Evolutionary conservation across 495 filamentous ascomycete species (phyloP).

Genomic region (Penicillium flavigenum): DNA sequence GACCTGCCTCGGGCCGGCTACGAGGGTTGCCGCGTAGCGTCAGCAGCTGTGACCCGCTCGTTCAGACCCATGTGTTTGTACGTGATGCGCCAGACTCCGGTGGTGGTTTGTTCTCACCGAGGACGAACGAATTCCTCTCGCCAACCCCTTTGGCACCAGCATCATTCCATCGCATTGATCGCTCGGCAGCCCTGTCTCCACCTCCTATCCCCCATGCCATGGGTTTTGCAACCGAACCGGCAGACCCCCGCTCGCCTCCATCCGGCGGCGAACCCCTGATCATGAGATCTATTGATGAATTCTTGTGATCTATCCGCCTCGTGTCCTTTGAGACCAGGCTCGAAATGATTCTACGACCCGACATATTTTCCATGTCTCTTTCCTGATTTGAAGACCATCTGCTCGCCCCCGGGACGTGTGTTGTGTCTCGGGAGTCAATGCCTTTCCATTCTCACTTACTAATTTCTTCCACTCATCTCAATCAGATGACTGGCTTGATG

Average conservation of each 20-base stretch:
- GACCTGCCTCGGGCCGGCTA: conserved; percentile 21
- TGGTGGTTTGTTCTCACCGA: conserved; percentile 48
- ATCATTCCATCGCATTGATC: conserved; percentile 35
- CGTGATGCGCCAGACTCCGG: conserved; percentile 38
- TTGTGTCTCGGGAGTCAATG: background rate
- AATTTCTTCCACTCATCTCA: conserved; percentile 25
- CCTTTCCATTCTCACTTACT: conserved; percentile 13
- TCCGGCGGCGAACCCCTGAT: conserved; percentile 48
- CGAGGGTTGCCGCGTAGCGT: conserved; percentile 24
- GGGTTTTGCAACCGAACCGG: conserved; percentile 32
- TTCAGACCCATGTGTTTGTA: conserved; percentile 38
- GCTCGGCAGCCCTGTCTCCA: conserved; percentile 27
- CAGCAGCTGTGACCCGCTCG: conserved; percentile 32
- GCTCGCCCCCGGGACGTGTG: conserved; percentile 13
- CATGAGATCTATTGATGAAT: conserved; percentile 55
- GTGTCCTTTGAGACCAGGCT: conserved; percentile 10
- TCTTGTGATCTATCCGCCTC: conserved; percentile 39
- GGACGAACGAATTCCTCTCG: conserved; percentile 48
- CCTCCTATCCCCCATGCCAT: conserved; percentile 18
- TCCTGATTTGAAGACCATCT: conserved; percentile 19
- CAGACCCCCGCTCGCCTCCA: conserved; percentile 52
- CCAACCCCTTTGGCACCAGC: conserved; percentile 34
- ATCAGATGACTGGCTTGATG: conserved; percentile 32
- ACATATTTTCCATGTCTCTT: conserved; percentile 27
- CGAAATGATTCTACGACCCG: conserved; percentile 41